Evolutionary conservation across 306 rosid genomes (phyloP).

Genomic region (Acacia acuminata): DNA sequence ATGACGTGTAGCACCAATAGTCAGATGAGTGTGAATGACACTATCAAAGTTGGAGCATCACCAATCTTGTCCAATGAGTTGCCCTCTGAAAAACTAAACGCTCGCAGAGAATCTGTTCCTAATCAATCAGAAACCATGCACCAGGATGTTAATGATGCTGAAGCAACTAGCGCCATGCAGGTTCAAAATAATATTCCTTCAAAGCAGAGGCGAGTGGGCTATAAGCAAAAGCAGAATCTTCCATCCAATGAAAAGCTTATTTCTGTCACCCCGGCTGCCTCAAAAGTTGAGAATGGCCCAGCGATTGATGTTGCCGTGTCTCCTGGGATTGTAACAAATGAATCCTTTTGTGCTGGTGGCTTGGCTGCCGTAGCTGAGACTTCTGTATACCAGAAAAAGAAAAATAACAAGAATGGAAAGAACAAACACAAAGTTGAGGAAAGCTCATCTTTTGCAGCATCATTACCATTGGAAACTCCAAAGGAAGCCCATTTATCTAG

Average conservation of each 20-base stretch:
- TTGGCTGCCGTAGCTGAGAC: conserved; percentile 48
- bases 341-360: conserved; percentile 37
- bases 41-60: conserved; percentile 37
- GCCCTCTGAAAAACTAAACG: conserved; percentile 36
- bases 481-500: conserved; percentile 48
- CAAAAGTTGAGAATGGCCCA: conserved; percentile 42
- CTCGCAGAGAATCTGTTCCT: conserved; percentile 41
- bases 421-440: conserved; percentile 67
- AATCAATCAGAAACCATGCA: conserved; percentile 45
- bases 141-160: conserved; percentile 51
- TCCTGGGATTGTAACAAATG: conserved; percentile 41
- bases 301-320: conserved; percentile 35
- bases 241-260: conserved; percentile 40
- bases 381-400: conserved; percentile 62
- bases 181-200: conserved; percentile 50
- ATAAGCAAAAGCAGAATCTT: conserved; percentile 65
- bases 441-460: conserved; percentile 35
- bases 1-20: conserved; percentile 36
- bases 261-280: conserved; percentile 35
- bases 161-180: conserved; percentile 41
- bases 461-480: conserved; percentile 38
- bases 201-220: conserved; percentile 62
- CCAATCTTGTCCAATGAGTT: conserved; percentile 26
- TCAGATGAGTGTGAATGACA: conserved; percentile 39
- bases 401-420: conserved; percentile 60